Conservation (phyloP, 495 filamentous ascomycete genomes). For the Bombardia bombarda region DNA sequence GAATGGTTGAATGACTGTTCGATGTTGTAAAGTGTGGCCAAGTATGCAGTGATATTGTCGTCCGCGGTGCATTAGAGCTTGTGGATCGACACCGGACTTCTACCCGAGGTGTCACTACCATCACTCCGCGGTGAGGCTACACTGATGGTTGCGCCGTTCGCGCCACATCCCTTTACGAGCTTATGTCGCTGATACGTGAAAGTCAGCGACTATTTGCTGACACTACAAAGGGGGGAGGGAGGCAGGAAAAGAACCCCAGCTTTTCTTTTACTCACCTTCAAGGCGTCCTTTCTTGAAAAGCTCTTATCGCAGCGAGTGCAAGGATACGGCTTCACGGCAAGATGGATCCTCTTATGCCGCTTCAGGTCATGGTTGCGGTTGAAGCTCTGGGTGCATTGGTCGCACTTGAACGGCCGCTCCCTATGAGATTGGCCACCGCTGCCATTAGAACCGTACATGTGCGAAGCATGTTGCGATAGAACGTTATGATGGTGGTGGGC, state of each 20-base stretch:
- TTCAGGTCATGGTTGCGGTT: slow-evolving; percentile 97
- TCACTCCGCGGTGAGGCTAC: too few relatives aligned
- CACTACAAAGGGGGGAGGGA: neutral
- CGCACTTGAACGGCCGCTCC: slow-evolving; percentile 92
- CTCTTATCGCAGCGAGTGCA: slow-evolving; percentile 91
- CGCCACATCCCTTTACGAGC: slow-evolving; percentile 89
- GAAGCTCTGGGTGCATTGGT: slow-evolving; percentile 86
- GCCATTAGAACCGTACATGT: slow-evolving; percentile 26
- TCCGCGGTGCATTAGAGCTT: too few relatives aligned
- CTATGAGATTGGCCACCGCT: slow-evolving; percentile 11
- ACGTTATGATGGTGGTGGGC: slow-evolving; percentile 31
- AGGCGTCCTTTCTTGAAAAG: slow-evolving; percentile 91
- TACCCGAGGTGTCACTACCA: neutral
- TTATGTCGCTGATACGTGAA: slow-evolving; percentile 63
- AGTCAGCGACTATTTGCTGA: neutral
- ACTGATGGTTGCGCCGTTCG: too few relatives aligned
- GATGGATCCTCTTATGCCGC: slow-evolving; percentile 88
- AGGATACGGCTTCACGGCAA: slow-evolving; percentile 92
- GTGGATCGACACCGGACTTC: too few relatives aligned
- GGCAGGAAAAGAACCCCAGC: too few relatives aligned
- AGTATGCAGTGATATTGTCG: too few relatives aligned
- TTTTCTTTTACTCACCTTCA: slow-evolving; percentile 64
- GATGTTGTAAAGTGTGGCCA: too few relatives aligned
- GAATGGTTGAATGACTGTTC: too few relatives aligned
- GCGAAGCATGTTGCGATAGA: slow-evolving; percentile 33